Base-by-base conservation (phyloP, 2,329 filamentous ascomycete species). In the Bipolaris victoriae region DNA sequence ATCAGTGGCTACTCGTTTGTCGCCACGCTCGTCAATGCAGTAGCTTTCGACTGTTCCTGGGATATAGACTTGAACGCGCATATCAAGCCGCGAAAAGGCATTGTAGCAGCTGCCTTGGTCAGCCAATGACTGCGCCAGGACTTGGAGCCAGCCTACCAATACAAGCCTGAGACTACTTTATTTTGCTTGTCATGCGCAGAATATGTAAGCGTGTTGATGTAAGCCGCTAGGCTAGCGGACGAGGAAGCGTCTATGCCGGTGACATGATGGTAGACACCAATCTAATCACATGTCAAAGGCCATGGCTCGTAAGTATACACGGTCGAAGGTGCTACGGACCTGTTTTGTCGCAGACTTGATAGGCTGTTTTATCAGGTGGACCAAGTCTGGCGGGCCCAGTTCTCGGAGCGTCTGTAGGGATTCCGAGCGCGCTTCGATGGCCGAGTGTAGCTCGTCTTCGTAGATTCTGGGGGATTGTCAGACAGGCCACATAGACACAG, bases 51-150 rank as follows among this genome's bases (percentile, higher is more conserved):
- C 92, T 9, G 91, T 95, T 59, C 95, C 95, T 16, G 95, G 95
- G 63, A 99, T 98, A 64, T 93, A 94, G 58, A 99, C 94, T 73
- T 98, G 93, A 11, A 99, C 94, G 60, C 95, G 92, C 95, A 99
- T 99, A 73, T 99, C 95, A 51, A 98, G 84, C 63, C 96, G 87
- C 5, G 95, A 98, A 78, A 99, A 97, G 64, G 95, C 95, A 91
- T 99, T 99, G 84, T 99, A 99, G 79, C 95, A 99, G 80, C 84
- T 86, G 71, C 31, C 29, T 69, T 50, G 61, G 76, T 79, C 70
- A 75, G 74, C 58, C 37, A 49, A 51, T 31, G 52, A 37, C 47
- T 44, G 29, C 26, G 45, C 37, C 41, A 26, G 24, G 39, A 22
- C 26, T 36, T 31, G 11, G 22, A 18, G 24, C 18, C 44, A 26